phyloP scores from a whole-genome alignment of 768 basidiomycete genomes.

The Lactarius hatsudake region DNA sequence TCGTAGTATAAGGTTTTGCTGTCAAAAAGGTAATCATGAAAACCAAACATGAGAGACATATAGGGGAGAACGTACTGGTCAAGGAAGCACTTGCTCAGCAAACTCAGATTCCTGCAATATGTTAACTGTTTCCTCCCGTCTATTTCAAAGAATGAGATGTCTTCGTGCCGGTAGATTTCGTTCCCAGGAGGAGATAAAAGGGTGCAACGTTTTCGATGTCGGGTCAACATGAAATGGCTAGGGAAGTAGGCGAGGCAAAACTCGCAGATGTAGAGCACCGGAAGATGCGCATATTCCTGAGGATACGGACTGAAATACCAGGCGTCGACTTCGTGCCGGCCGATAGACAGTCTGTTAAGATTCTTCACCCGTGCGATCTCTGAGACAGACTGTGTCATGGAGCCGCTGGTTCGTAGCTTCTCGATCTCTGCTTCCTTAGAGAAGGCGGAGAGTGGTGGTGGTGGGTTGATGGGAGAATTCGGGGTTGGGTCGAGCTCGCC shows the following conservation, averaged over 20 bases:
- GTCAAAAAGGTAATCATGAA: slow-evolving; percentile 14
- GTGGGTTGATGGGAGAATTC: slow-evolving; percentile 47
- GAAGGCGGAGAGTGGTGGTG: slow-evolving; percentile 60
- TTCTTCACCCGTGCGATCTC: slow-evolving; percentile 99
- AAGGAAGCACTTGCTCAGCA: slow-evolving; percentile 96
- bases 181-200: slow-evolving; percentile 95
- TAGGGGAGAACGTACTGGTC: slow-evolving; percentile 72
- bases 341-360: slow-evolving; percentile 93
- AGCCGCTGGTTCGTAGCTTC: slow-evolving; percentile 94
- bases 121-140: slow-evolving; percentile 95
- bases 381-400: slow-evolving; percentile 98
- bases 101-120: slow-evolving; percentile 95
- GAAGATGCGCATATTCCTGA: slow-evolving; percentile 94
- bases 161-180: slow-evolving; percentile 97
- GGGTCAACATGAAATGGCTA: slow-evolving; percentile 83
- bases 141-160: slow-evolving; percentile 97
- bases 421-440: slow-evolving; percentile 99
- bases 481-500: slow-evolving; percentile 63
- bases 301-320: slow-evolving; percentile 99
- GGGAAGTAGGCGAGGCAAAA: slow-evolving; percentile 95
- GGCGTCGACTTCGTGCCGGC: slow-evolving; percentile 95
- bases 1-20: slow-evolving; percentile 99
- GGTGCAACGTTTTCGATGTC: slow-evolving; percentile 89
- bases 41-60: slow-evolving; percentile 1
- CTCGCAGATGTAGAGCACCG: slow-evolving; percentile 96